Conservation (phyloP, 176 grass and related monocot species). For the Secale cereale region DNA sequence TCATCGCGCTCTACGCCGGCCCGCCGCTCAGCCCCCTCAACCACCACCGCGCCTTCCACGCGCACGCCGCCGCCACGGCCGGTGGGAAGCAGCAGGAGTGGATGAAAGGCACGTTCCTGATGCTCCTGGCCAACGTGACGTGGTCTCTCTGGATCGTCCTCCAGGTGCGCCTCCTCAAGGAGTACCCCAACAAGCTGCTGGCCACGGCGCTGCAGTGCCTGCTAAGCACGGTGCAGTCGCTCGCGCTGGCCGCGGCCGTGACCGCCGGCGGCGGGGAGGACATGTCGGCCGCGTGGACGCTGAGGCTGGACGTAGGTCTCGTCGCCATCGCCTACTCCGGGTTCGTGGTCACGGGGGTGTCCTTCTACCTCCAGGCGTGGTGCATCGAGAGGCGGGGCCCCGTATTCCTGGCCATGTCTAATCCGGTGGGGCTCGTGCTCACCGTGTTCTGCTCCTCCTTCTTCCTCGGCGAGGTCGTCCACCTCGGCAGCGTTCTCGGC, state of each 20-base stretch:
- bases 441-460: conserved; percentile 52
- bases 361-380: conserved; percentile 64
- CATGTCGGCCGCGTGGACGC: conserved; percentile 34
- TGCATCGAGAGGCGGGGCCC: conserved; percentile 59
- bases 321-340: conserved; percentile 49
- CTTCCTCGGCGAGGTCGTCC: conserved; percentile 45
- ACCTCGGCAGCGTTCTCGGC: conserved; percentile 56
- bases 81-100: conserved; percentile 10
- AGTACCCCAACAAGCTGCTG: conserved; percentile 67
- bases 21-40: conserved; percentile 2
- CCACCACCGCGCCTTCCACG: conserved; percentile 11
- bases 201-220: conserved; percentile 34
- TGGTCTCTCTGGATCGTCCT: conserved; percentile 68
- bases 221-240: conserved; percentile 48
- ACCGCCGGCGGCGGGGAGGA: conserved; percentile 16
- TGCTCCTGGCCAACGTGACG: conserved; percentile 27
- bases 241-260: conserved; percentile 30
- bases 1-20: conserved; percentile 33
- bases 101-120: conserved; percentile 50
- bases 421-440: conserved; percentile 51
- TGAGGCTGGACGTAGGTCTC: conserved; percentile 38
- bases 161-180: conserved; percentile 52
- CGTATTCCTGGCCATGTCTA: conserved; percentile 60
- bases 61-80: background rate
- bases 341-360: conserved; percentile 38